phyloP scores from a whole-genome alignment of 192 early-diverging fungal genomes.

The Coemansia sp. region DNA sequence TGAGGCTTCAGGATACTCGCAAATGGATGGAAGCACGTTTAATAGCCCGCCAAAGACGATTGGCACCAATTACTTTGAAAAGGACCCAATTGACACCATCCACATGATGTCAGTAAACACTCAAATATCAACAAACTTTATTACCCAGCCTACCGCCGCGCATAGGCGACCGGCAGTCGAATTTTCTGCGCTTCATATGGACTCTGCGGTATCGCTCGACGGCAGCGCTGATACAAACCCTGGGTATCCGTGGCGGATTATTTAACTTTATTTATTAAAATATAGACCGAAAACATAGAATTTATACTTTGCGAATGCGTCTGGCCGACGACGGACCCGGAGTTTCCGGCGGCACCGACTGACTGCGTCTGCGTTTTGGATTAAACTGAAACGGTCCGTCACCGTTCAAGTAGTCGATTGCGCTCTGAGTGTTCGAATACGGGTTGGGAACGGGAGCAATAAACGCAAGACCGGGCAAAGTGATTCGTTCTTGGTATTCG shows the following conservation, averaged over 20 bases:
- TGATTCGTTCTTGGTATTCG: neutral
- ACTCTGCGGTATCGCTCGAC: neutral
- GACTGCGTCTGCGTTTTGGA: constrained; percentile 11
- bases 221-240: neutral
- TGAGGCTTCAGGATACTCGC: constrained; percentile 14
- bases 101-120: neutral
- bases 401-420: neutral
- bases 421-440: neutral
- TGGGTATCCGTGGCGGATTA: neutral
- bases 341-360: constrained; percentile 3
- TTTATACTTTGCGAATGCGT: neutral
- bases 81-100: neutral
- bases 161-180: neutral
- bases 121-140: neutral
- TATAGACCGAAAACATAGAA: neutral
- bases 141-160: neutral
- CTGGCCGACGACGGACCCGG: neutral
- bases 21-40: constrained; percentile 9
- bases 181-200: neutral
- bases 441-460: neutral
- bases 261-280: neutral
- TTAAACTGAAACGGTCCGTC: neutral
- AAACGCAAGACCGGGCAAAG: neutral
- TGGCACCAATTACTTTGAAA: neutral
- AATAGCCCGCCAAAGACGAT: neutral